phyloP scores from a whole-genome alignment of 1,284 basidiomycete species.

The Phellopilus nigrolimitatus region DNA sequence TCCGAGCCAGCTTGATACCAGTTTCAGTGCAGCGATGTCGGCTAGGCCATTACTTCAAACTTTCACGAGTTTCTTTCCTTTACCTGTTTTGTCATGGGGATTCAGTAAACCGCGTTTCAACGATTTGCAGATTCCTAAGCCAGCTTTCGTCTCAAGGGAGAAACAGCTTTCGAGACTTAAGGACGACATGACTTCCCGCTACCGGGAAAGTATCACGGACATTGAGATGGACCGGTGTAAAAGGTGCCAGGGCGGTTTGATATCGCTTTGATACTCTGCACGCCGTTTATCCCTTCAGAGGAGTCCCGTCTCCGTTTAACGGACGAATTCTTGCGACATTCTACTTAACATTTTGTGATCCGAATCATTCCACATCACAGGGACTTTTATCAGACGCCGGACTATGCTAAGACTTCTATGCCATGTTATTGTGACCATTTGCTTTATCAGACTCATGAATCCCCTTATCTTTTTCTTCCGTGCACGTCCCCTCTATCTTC shows the following conservation, averaged over 20 bases:
- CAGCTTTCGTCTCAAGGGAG: slow-evolving; percentile 52
- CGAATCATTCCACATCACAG: too few species aligned
- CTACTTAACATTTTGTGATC: too few species aligned
- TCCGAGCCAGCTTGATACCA: not conserved
- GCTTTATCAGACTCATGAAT: not conserved
- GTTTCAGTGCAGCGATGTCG: slow-evolving; percentile 33
- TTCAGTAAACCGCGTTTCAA: not conserved
- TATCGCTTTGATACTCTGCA: slow-evolving; percentile 16
- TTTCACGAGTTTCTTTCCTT: slow-evolving; percentile 54
- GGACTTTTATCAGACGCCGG: too few species aligned
- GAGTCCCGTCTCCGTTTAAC: not conserved
- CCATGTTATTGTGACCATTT: too few species aligned
- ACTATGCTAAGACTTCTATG: slow-evolving; percentile 9
- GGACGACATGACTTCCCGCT: slow-evolving; percentile 35
- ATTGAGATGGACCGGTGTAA: slow-evolving; percentile 5
- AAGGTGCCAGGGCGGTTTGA: slow-evolving; percentile 15
- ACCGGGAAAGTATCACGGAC: not conserved
- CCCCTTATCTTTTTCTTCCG: not conserved
- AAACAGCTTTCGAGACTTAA: slow-evolving; percentile 58
- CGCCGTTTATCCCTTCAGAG: too few species aligned
- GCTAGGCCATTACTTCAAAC: slow-evolving; percentile 42
- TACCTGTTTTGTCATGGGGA: slow-evolving; percentile 22
- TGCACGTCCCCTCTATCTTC: not conserved
- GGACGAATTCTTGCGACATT: too few species aligned
- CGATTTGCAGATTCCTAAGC: slow-evolving; percentile 21